phyloP scores from a whole-genome alignment of 2,329 filamentous ascomycete species.

The Trichoderma semiorbis region DNA sequence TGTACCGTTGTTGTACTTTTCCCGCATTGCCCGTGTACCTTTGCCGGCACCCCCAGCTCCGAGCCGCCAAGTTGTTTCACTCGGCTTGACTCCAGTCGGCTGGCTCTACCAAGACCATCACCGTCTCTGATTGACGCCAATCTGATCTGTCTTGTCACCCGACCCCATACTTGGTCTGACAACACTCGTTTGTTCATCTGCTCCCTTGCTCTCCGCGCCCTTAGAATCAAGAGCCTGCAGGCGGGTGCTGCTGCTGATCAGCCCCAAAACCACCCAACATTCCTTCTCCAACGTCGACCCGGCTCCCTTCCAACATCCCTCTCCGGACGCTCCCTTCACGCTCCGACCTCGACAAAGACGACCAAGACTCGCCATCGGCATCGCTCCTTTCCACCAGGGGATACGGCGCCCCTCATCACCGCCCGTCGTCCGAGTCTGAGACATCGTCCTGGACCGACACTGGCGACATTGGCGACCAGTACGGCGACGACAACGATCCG shows the following conservation, averaged over 20 bases:
- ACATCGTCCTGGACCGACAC: conserved; percentile 89
- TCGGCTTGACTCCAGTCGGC: conserved; percentile 9
- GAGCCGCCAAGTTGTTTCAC: conserved; percentile 5
- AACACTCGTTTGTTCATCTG: conserved; percentile 3
- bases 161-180: conserved; percentile 3
- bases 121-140: conserved; percentile 16
- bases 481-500: conserved; percentile 78
- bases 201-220: conserved; percentile 14
- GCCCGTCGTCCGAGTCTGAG: conserved; percentile 55
- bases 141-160: conserved; percentile 10
- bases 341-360: conserved; percentile 37
- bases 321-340: conserved; percentile 65
- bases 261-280: conserved; percentile 79
- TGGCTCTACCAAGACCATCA: background rate
- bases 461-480: conserved; percentile 89
- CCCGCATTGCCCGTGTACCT: background rate
- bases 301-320: conserved; percentile 80
- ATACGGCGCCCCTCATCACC: conserved; percentile 43
- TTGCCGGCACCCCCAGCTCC: background rate
- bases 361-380: conserved; percentile 40
- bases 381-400: conserved; percentile 34
- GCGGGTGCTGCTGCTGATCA: conserved; percentile 72
- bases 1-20: background rate
- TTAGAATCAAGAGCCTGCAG: conserved; percentile 40
- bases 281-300: conserved; percentile 67